phyloP scores from a whole-genome alignment of 1,284 basidiomycete species.

The Rhodotorula sp. region DNA sequence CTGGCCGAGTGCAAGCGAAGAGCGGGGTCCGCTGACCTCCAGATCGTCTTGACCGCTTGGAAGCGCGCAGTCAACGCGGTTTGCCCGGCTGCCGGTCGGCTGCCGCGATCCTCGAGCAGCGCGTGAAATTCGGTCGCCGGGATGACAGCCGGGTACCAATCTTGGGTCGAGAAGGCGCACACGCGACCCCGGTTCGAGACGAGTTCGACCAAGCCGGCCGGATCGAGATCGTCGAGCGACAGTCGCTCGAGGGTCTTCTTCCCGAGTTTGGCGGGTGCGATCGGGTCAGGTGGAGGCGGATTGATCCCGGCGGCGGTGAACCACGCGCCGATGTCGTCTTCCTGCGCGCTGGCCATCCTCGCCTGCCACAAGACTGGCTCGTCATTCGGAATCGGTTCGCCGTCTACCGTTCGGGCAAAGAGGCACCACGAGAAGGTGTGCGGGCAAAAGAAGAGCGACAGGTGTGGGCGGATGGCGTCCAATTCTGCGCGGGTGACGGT shows the following conservation, averaged over 20 bases:
- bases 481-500: conserved; percentile 28
- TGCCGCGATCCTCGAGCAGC: conserved; percentile 8
- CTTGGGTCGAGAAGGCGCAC: not conserved
- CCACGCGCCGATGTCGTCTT: not conserved
- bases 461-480: conserved; percentile 23
- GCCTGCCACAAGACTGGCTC: conserved; percentile 7
- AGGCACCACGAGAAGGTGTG: conserved; percentile 26
- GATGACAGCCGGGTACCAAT: conserved; percentile 4
- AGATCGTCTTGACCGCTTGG: conserved; percentile 7
- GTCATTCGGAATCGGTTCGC: not conserved
- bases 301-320: not conserved
- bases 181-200: not conserved
- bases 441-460: conserved; percentile 28
- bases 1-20: not conserved
- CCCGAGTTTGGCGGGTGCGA: not conserved
- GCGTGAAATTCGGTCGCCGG: not conserved
- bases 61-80: not conserved
- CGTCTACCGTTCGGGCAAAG: not conserved
- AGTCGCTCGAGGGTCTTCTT: not conserved
- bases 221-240: not conserved
- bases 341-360: not conserved
- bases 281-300: not conserved
- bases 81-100: conserved; percentile 4
- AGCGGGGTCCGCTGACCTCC: conserved; percentile 16
- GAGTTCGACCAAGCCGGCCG: not conserved